Base-by-base conservation (phyloP, 2,329 filamentous ascomycete species). In the Fusarium sp. region DNA sequence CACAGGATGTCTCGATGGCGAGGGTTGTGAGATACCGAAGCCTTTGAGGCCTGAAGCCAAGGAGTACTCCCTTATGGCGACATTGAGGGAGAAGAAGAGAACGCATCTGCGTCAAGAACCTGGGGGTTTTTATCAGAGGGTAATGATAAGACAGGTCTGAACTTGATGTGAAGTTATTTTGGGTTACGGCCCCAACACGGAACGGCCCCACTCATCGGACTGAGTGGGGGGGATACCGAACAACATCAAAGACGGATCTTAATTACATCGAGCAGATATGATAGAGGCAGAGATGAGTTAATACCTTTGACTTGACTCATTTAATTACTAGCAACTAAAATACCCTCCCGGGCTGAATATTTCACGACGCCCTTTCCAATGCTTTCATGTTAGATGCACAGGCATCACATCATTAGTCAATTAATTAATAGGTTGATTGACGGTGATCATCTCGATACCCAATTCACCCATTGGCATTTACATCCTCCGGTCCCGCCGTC, bases 1-100 rank as follows among this genome's bases (percentile, higher is more conserved):
- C 95, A 86, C 95, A 96, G 6, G 92, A 95, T 15, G 92, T 92
- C 81, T 96, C 93, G 78, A 96, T 95, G 58, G 93, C 93, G 54
- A 95, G 87, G 10, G 88, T 90, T 24, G 88, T 79, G 64, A 89
- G 84, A 44, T 68, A 71, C 31, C 82, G 82, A 24, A 67, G 73
- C 35, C 33, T 50, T 44, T 30, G 35, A 28, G 33, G 20, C 26
- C 10, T 13, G 18, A 22, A 26, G 33, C 44, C 28, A 22, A 50
- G 26, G n/a, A 65, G 31, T 10, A 35, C 16, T 14, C 55, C 47
- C 51, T 53, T 63, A 11, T 61, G 50, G 10, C 55, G 38, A 26
- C 55, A 65, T 71, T 47, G 64, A 47, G n/a, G n/a, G n/a, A 47
- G 26, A 36, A 65, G 50, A 39, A 65, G 55, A 38, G 58, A 50